Percentiles rank a stretch among this genome's conserved stretches.
Conservation (phyloP, 2,329 filamentous ascomycete species). For the Calonectria ilicicola region DNA sequence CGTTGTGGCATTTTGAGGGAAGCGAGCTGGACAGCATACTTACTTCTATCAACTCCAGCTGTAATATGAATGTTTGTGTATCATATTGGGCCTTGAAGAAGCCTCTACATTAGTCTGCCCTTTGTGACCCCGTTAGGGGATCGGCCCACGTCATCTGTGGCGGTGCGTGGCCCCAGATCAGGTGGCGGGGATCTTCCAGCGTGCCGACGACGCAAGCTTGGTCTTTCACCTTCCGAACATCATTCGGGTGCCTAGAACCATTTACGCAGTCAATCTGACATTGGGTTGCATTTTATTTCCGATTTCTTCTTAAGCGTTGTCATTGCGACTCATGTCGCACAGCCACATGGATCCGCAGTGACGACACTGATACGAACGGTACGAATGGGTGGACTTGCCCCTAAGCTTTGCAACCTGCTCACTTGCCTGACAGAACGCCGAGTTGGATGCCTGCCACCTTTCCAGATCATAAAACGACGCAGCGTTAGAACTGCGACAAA, state of each 20-base stretch:
- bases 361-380: slow-evolving; percentile 38
- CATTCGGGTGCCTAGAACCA: slow-evolving; percentile 5
- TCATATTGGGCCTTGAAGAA: background rate
- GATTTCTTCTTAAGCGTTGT: background rate
- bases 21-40: slow-evolving; percentile 38
- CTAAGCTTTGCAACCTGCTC: slow-evolving; percentile 1
- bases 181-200: slow-evolving; percentile 35
- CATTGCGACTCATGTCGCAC: slow-evolving; percentile 27
- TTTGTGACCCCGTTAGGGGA: background rate
- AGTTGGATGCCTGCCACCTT: background rate
- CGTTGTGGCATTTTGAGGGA: slow-evolving; percentile 44
- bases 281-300: background rate
- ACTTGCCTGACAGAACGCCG: background rate
- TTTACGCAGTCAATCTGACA: background rate
- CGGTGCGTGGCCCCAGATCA: slow-evolving; percentile 34
- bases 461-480: background rate
- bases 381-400: slow-evolving; percentile 1
- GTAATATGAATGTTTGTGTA: slow-evolving; percentile 17
- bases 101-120: background rate
- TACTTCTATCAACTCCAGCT: slow-evolving; percentile 12
- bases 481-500: background rate
- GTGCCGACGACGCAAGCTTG: slow-evolving; percentile 26
- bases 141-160: slow-evolving; percentile 43
- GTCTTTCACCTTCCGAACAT: slow-evolving; percentile 11
- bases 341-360: slow-evolving; percentile 36